Evolutionary conservation across 176 grass and related monocot species (phyloP).

Genomic region (Oryza brachyantha): DNA sequence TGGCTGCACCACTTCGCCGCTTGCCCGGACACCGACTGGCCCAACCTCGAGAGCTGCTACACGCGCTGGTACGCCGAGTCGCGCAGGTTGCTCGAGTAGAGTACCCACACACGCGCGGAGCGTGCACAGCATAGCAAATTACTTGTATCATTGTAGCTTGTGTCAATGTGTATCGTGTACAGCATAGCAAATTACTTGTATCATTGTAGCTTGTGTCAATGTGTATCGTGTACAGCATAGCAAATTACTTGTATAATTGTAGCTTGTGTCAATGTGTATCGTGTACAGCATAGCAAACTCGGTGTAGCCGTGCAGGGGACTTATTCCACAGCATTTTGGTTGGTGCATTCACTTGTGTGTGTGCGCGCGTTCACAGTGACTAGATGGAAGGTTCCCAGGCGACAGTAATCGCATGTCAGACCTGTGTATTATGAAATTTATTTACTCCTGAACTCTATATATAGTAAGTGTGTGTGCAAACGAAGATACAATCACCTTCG

Average conservation of each 20-base stretch:
- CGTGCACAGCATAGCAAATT: background rate
- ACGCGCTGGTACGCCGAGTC: constrained; percentile 72
- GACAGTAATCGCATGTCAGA: background rate
- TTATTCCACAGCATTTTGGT: background rate
- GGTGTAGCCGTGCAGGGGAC: background rate
- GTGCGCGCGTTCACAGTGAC: background rate
- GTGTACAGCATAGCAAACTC: background rate
- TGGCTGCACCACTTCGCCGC: constrained; percentile 82
- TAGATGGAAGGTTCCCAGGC: background rate
- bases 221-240: background rate
- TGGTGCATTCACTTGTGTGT: background rate
- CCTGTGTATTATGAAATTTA: background rate
- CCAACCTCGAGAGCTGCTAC: constrained; percentile 75
- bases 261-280: too few relatives aligned
- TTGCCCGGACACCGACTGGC: constrained; percentile 76
- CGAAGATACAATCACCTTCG: background rate
- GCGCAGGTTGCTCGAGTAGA: constrained; percentile 42
- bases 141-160: too few relatives aligned
- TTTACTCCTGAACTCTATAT: background rate
- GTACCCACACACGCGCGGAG: background rate
- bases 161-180: background rate
- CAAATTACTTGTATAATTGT: too few relatives aligned
- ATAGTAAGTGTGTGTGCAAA: background rate
- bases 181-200: background rate
- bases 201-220: too few relatives aligned